Evolutionary conservation across 2,329 filamentous ascomycete species (phyloP), one percentile per base, ranked within the genome.

Genomic region (Pseudogymnoascus destructans): DNA sequence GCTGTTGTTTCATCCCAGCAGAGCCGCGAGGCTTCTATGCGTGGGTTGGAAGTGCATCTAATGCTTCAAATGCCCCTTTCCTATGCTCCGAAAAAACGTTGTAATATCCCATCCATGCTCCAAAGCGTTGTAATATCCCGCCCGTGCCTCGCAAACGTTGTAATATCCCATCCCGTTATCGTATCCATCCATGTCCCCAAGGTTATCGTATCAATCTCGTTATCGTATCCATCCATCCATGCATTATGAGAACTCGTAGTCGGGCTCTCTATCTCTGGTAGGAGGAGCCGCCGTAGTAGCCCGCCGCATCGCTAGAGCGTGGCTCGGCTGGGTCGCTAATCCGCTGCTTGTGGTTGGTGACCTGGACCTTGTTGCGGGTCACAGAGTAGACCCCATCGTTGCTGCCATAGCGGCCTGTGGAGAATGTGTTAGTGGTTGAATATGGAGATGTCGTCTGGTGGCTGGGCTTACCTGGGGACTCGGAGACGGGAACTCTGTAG

Each of bases 341-440:
- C n/a, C 36, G 11, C 38, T 54, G 30, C n/a, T 58, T 27, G 35
- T 58, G 57, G 38, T 58, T 49, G 57, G 21, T 58, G 36, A 58
- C 57, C 11, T 33, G 17, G 32, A 58, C 57, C 7, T 27, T 27
- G 27, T 52, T 33, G 57, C 57, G 57, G 21, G 40, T 33, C 27
- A 58, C 46, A 19, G 57, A 58, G 46, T 15, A 19, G 25, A 52
- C 46, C 19, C 23, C 17, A 15, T 49, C 42, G 21, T 17, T 42
- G 35, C 38, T 21, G 23, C 42, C 42, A 10, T 49, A 49, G 3
- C 38, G 38, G 38, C 21, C 42, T 49, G 42, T 25, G 21, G 42
- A 25, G 4, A 8, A 49, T 49, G 42, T 25, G n/a, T 49, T 27
- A 49, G 42, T 49, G 13, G 2, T 7, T 15, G 42, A 25, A 27